Evolutionary conservation across 1,139 yeast species (phyloP), one percentile per base, ranked within the genome.

Genomic region (Yamadazyma sp.): DNA sequence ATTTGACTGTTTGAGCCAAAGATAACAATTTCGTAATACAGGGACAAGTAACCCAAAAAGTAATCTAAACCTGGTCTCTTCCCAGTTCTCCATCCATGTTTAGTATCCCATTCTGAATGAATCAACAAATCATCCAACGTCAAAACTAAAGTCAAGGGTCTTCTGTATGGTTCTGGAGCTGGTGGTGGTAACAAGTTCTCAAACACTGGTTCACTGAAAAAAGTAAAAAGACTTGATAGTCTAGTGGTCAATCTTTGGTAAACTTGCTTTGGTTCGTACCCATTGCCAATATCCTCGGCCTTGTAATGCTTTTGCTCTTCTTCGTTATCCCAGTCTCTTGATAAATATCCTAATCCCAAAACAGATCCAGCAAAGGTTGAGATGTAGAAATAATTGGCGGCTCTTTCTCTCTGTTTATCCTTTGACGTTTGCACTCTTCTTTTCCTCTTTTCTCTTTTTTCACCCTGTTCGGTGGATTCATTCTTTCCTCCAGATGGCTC

Each of bases 1-100:
- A 86, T 84, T 78, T 83, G 86, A 55, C 86, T 85, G 61, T 87
- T 86, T 44, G 89, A 80, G 25, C 94, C 80, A 60, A 92, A 92
- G 38, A 94, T 69, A 40, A 94, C 97, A 57, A 92, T 84, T 67
- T 92, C 99, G 64, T 92, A 92, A 69, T 89, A 90, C 64, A 88
- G 96, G 6, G 96, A 86, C 54, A 92, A 73, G 65, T 92, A 92
- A 26, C 95, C 96, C 61, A 92, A 71, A 69, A 92, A 92, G 72
- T 94, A 94, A 65, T 94, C 98, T 46, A 88, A 81, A 43, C 98
- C 99, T 31, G 98, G 98, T 70, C 99, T 86, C 73, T 94, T 94
- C 31, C 96, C 97, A 15, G 97, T 92, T 69, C 95, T 82, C 99
- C 99, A 92, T 38, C 98, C 98, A 58, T 82, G 76, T 62, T 87